These are phyloP conservation scores for Ogataea populi-albae DNA, from an alignment of 805 yeast genomes.

Conservation along the genomic window DNA sequence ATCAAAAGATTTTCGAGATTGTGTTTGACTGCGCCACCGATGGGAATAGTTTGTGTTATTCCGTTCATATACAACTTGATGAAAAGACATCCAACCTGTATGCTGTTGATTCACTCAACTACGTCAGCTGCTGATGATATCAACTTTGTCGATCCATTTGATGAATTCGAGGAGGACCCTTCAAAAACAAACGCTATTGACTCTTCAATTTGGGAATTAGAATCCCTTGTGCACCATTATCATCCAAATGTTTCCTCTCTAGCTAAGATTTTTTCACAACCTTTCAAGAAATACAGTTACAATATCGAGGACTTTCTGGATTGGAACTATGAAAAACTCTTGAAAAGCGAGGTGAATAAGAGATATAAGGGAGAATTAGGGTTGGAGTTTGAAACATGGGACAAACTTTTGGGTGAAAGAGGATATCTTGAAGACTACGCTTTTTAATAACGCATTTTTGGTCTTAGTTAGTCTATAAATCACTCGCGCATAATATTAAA, in stretches of 20 bases:
- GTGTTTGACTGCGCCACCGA: conserved; percentile 74
- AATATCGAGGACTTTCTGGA: conserved; percentile 93
- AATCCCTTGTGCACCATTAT: conserved; percentile 70
- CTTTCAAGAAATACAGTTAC: conserved; percentile 82
- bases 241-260: conserved; percentile 94
- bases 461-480: conserved; percentile 4
- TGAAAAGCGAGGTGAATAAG: conserved; percentile 63
- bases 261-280: conserved; percentile 85
- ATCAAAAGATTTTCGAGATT: conserved; percentile 78
- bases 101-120: conserved; percentile 74
- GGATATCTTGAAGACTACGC: conserved; percentile 23
- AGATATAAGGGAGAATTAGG: conserved; percentile 71
- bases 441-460: conserved; percentile 7
- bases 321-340: conserved; percentile 72
- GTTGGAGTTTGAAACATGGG: conserved; percentile 65
- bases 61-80: conserved; percentile 91
- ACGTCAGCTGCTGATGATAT: conserved; percentile 31
- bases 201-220: conserved; percentile 91
- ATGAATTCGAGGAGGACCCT: conserved; percentile 67
- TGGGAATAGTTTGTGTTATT: conserved; percentile 80
- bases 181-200: conserved; percentile 72
- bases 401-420: conserved; percentile 34
- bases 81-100: conserved; percentile 91
- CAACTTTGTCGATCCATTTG: conserved; percentile 57
- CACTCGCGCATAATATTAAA: no score